These are phyloP conservation scores for Artemisia argyi DNA, from an alignment of 129 eudicot genomes.

Conservation along the genomic window DNA sequence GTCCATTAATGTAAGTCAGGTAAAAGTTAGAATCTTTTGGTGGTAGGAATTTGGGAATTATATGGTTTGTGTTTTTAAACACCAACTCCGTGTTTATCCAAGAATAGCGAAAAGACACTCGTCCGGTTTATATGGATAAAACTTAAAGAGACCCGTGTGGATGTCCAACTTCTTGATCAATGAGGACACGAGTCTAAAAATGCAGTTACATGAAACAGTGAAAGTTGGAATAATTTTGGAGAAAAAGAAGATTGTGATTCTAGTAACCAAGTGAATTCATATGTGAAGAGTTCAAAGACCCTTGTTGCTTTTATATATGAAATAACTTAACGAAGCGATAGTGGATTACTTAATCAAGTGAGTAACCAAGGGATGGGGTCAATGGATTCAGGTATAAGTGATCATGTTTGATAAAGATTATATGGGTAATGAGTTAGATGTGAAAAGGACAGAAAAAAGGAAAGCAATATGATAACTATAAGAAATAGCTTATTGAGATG, in stretches of 20 bases:
- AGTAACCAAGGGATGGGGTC: slow-evolving; percentile 33
- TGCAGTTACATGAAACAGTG: slow-evolving; percentile 27
- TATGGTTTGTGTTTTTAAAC: slow-evolving; percentile 18
- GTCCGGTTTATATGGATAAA: slow-evolving; percentile 3
- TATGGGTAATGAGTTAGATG: slow-evolving; percentile 34
- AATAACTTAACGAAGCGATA: slow-evolving; percentile 5
- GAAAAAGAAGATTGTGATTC: slow-evolving; percentile 18
- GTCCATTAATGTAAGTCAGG: slow-evolving; percentile 17
- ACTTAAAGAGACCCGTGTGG: slow-evolving; percentile 20
- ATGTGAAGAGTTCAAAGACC: slow-evolving; percentile 14
- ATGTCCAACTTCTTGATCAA: slow-evolving; percentile 30
- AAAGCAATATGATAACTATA: slow-evolving; percentile 30
- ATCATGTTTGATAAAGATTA: slow-evolving; percentile 25
- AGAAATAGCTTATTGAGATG: slow-evolving; percentile 21
- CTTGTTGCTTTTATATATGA: slow-evolving; percentile 34
- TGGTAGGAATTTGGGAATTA: slow-evolving; percentile 25
- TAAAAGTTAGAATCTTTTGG: slow-evolving; percentile 36
- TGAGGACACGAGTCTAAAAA: slow-evolving; percentile 23
- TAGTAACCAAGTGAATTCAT: slow-evolving; percentile 18
- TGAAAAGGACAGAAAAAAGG: slow-evolving; percentile 30
- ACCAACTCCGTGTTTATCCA: slow-evolving; percentile 21
- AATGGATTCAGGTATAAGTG: slow-evolving; percentile 17
- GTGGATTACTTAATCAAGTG: slow-evolving; percentile 38
- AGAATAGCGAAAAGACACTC: slow-evolving; percentile 16
- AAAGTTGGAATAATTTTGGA: slow-evolving; percentile 30